These are phyloP conservation scores for Dioscorea alata DNA, from an alignment of 106 monocot species.

Conservation along the genomic window DNA sequence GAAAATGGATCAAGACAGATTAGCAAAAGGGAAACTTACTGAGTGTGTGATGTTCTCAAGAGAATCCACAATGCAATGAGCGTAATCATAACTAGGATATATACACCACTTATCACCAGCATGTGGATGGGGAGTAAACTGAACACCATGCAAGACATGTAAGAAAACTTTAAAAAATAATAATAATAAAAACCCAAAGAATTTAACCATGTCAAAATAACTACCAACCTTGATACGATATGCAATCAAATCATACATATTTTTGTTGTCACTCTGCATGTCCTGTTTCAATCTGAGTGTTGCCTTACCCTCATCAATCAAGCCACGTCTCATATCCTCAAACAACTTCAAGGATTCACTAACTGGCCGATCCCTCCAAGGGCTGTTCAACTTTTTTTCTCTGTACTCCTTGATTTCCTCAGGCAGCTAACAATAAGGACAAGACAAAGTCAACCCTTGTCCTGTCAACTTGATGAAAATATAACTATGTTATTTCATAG, in stretches of 20 bases:
- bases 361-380: slow-evolving; percentile 93
- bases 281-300: slow-evolving; percentile 94
- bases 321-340: slow-evolving; percentile 79
- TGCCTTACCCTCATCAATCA: slow-evolving; percentile 94
- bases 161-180: not conserved
- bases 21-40: slow-evolving; percentile 29
- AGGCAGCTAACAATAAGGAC: slow-evolving; percentile 29
- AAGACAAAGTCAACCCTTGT: not conserved
- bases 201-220: not conserved
- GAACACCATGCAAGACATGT: slow-evolving; percentile 12
- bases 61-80: slow-evolving; percentile 98
- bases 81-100: slow-evolving; percentile 93
- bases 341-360: slow-evolving; percentile 81
- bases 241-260: slow-evolving; percentile 98
- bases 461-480: too few relatives aligned
- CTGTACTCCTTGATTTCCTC: slow-evolving; percentile 92
- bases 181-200: not conserved
- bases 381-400: slow-evolving; percentile 90
- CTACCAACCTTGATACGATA: slow-evolving; percentile 86
- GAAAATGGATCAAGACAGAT: not conserved
- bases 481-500: too few relatives aligned
- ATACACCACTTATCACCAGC: slow-evolving; percentile 99
- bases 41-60: slow-evolving; percentile 97
- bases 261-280: slow-evolving; percentile 98
- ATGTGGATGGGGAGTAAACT: slow-evolving; percentile 96